Evolutionary conservation across 441 rosid species (phyloP), one percentile per base, ranked within the genome.

Genomic region (Jatropha multifida): DNA sequence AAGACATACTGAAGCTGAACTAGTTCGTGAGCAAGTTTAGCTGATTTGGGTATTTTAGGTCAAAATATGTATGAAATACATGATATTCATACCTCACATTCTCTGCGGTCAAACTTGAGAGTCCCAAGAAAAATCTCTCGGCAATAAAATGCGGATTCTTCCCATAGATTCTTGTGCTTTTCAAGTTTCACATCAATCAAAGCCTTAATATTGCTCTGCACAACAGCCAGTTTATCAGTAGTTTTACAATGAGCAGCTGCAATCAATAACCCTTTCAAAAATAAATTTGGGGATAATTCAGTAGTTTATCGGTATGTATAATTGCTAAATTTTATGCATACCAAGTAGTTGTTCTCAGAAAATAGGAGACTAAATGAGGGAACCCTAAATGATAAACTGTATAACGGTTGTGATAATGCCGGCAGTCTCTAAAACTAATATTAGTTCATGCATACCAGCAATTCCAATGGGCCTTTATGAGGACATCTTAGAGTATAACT

Each of bases 181-280:
- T 95, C 99, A 5, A 95, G 95, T 86, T 92, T 95, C 93, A 84
- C 81, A 59, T 93, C 97, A 61, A 93, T 93, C 89, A 93, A 84
- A 65, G 91, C 88, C 81, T 87, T 85, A 73, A 90, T 93, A 69
- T 86, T 83, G 81, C 79, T 80, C 92, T 94, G 83, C 76, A 81
- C 9, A 40, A 58, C 26, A 74, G 78, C 79, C 76, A 60, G 51
- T 73, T 3, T 56, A 76, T 26, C 23, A 74, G 44, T 72, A 52
- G 76, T 44, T 64, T 71, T 17, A 78, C 40, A 62, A 32, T 61
- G 23, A 37, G 32, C 2, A 56, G 20, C 10, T 56, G 61, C 8
- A 14, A n/a, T 20, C 0, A 23, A 26, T 7, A 58, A 41, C 32
- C 26, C 68, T 69, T 42, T 15, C 37, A 6, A 41, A 41, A 26